A percentile compares a stretch with the other conserved stretches of the same genome.
phyloP scores from a whole-genome alignment of 2,329 filamentous ascomycete species.

The Ophiocordyceps camponoti-floridani region DNA sequence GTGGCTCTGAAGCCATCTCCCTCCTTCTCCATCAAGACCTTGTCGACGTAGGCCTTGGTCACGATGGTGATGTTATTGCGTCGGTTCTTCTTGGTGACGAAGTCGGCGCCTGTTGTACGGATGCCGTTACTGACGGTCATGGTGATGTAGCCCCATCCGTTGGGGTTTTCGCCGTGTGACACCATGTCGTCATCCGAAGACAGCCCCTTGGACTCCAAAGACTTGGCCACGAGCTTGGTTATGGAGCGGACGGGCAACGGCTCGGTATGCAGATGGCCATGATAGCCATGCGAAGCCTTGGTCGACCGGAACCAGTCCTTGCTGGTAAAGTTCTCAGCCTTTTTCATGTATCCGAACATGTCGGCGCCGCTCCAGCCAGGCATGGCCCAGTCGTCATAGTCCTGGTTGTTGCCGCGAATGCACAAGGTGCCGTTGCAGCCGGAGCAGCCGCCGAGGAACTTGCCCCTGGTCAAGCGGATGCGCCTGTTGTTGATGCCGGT shows the following conservation, averaged over 20 bases:
- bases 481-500: conserved; percentile 20
- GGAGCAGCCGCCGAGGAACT: conserved; percentile 29
- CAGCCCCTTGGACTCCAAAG: conserved; percentile 33
- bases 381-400: conserved; percentile 35
- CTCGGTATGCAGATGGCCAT: conserved; percentile 34
- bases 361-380: conserved; percentile 38
- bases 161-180: conserved; percentile 25
- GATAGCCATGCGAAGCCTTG: conserved; percentile 26
- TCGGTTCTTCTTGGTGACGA: conserved; percentile 20
- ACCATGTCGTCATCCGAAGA: conserved; percentile 42
- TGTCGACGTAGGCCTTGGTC: conserved; percentile 31
- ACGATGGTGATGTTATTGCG: conserved; percentile 26
- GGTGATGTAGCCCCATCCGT: conserved; percentile 36
- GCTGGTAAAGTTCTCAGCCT: conserved; percentile 38
- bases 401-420: conserved; percentile 27
- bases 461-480: conserved; percentile 28
- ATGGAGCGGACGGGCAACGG: conserved; percentile 42
- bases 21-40: conserved; percentile 24
- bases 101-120: conserved; percentile 35
- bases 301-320: conserved; percentile 38
- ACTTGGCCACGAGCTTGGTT: conserved; percentile 33
- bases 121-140: conserved; percentile 33
- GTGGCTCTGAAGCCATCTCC: conserved; percentile 19
- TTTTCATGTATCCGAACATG: conserved; percentile 36
- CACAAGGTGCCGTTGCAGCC: conserved; percentile 31